phyloP scores from a whole-genome alignment of 2,329 filamentous ascomycete species.

The Aspergillus versicolor region DNA sequence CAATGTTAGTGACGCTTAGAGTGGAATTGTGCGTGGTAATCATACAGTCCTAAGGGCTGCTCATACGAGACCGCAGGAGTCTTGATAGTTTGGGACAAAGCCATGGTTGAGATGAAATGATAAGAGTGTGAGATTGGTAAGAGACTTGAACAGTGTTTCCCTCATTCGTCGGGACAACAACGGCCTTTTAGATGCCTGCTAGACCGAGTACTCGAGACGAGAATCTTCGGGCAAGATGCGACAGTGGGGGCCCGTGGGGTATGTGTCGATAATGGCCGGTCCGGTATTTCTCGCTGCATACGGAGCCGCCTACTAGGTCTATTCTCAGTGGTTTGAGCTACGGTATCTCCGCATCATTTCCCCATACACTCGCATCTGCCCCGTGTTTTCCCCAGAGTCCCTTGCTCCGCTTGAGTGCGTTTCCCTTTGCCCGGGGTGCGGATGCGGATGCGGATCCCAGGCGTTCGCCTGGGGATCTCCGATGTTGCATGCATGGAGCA shows the following conservation, averaged over 20 bases:
- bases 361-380: neutral
- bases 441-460: neutral
- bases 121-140: neutral
- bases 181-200: neutral
- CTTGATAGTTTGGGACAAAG: slow-evolving; percentile 7
- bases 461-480: neutral
- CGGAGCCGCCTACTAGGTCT: neutral
- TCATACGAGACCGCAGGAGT: neutral
- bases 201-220: neutral
- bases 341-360: neutral
- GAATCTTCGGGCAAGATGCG: neutral
- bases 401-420: neutral
- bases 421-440: neutral
- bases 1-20: neutral
- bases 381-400: neutral
- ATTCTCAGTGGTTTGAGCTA: neutral
- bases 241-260: too few species aligned
- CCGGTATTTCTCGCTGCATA: neutral
- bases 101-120: neutral
- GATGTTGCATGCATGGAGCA: neutral
- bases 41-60: slow-evolving; percentile 1
- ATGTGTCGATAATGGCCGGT: neutral
- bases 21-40: too few species aligned
- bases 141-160: too few species aligned
- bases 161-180: neutral